A percentile compares a stretch with the other conserved stretches of the same genome.
Conservation (phyloP, 2,329 filamentous ascomycete species). For the Coniochaeta sp. region DNA sequence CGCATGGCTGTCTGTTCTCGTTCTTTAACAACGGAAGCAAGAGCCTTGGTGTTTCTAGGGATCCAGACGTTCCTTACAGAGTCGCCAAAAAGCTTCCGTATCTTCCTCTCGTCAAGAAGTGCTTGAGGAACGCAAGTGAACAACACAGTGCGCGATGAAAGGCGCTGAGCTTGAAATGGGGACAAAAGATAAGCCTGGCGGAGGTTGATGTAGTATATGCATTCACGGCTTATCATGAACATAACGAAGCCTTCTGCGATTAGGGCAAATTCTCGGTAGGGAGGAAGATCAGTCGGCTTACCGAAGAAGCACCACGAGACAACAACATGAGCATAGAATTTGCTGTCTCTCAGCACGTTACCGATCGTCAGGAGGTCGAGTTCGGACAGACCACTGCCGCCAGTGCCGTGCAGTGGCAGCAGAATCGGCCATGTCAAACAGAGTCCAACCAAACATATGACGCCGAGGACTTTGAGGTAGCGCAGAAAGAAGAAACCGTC, state of each 20-base stretch:
- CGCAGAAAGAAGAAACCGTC: slow-evolving; percentile 86
- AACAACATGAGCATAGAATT: slow-evolving; percentile 73
- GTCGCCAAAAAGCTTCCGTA: slow-evolving; percentile 70
- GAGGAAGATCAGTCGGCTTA: slow-evolving; percentile 8
- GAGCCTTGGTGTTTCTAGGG: slow-evolving; percentile 60
- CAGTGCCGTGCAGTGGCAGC: slow-evolving; percentile 77
- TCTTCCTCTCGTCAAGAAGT: slow-evolving; percentile 65
- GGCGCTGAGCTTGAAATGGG: slow-evolving; percentile 70
- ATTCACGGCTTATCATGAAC: slow-evolving; percentile 82
- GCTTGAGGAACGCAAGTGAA: slow-evolving; percentile 77
- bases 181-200: slow-evolving; percentile 91
- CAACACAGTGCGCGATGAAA: slow-evolving; percentile 89
- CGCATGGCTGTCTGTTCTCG: slow-evolving; percentile 68
- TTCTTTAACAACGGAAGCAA: slow-evolving; percentile 72
- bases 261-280: not conserved
- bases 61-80: slow-evolving; percentile 82
- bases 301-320: slow-evolving; percentile 76
- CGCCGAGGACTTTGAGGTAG: slow-evolving; percentile 68
- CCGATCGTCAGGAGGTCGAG: slow-evolving; percentile 55
- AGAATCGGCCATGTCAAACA: slow-evolving; percentile 80
- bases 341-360: slow-evolving; percentile 49
- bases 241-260: slow-evolving; percentile 63
- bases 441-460: slow-evolving; percentile 74
- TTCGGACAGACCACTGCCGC: slow-evolving; percentile 56
- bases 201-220: slow-evolving; percentile 87